Evolutionary conservation across 163 green algal genomes (phyloP), one percentile per base, ranked within the genome.

Genomic region (Trebouxiophyceae sp.): DNA sequence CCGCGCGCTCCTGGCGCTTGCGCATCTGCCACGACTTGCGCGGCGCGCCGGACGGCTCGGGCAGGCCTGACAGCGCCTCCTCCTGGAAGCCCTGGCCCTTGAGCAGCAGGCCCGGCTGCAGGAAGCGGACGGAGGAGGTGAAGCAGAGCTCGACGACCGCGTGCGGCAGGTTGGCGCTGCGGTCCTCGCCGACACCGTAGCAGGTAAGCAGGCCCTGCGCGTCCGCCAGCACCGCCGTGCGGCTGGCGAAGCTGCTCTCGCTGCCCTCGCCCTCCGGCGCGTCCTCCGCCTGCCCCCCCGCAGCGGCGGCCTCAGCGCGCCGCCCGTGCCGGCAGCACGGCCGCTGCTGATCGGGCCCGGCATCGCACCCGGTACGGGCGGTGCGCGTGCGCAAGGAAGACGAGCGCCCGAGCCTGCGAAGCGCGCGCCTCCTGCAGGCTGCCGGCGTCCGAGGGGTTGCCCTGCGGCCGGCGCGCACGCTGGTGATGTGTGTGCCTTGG

Each of bases 101-200:
- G 26, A 95, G 81, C 58, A 95, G 76, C 65, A 93, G 68, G 24
- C 87, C 87, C 0, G 87, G 84, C 72, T 93, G 86, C 58, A 95
- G 77, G 69, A 93, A 93, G n/a, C 80, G 76, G 8, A 88, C 73
- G 5, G 70, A 81, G 3, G 79, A 89, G 2, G 88, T 95, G 70
- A 88, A 91, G 6, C 80, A 80, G 23, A 95, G 84, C 78, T 95
- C 88, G 54, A 93, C 82, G 3, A 95, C 81, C 0, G 84, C 78
- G 47, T 93, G 83, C 24, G 83, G 77, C 45, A 81, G 76, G 24
- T 77, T 64, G 0, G 77, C 62, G 32, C 77, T 70, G 22, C 60
- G 57, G 20, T 84, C 77, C 70, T 86, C 82, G 23, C 68, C 73
- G 24, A 81, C 66, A 23, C 70, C 77, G 63, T 90, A 90, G 62